These are phyloP conservation scores for Melanopsichium pennsylvanicum DNA, from an alignment of 1,284 basidiomycete species.

Conservation along the genomic window DNA sequence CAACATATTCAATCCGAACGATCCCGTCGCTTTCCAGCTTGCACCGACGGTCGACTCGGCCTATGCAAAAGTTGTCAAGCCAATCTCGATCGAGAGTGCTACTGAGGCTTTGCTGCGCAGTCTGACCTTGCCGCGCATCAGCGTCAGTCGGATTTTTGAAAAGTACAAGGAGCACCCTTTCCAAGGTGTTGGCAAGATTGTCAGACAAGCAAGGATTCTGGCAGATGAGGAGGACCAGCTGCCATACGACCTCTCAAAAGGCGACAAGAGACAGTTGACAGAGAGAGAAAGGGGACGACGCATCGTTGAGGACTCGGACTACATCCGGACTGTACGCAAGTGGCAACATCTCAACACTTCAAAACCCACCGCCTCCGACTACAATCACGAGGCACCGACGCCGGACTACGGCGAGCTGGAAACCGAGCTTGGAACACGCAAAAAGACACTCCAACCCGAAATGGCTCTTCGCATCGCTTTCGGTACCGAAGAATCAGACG, in stretches of 20 bases:
- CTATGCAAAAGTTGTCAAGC: constrained; percentile 65
- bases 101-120: constrained; percentile 60
- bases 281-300: constrained; percentile 13
- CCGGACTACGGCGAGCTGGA: neutral
- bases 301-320: constrained; percentile 27
- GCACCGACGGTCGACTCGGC: constrained; percentile 65
- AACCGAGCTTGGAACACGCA: constrained; percentile 13
- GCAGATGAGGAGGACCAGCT: constrained; percentile 4
- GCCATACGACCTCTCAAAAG: constrained; percentile 10
- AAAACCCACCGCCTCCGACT: neutral
- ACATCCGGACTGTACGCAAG: constrained; percentile 36
- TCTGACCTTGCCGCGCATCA: constrained; percentile 57
- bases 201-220: constrained; percentile 10
- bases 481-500: constrained; percentile 4
- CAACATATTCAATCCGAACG: constrained; percentile 67
- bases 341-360: constrained; percentile 23
- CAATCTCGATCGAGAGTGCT: constrained; percentile 64
- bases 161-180: constrained; percentile 45
- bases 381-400: neutral
- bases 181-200: constrained; percentile 35
- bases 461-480: constrained; percentile 6
- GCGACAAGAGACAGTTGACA: constrained; percentile 7
- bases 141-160: constrained; percentile 63
- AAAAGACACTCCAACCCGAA: constrained; percentile 26
- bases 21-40: constrained; percentile 67